These are phyloP conservation scores for Suillus occidentalis DNA, from an alignment of 768 basidiomycete species.

Conservation along the genomic window DNA sequence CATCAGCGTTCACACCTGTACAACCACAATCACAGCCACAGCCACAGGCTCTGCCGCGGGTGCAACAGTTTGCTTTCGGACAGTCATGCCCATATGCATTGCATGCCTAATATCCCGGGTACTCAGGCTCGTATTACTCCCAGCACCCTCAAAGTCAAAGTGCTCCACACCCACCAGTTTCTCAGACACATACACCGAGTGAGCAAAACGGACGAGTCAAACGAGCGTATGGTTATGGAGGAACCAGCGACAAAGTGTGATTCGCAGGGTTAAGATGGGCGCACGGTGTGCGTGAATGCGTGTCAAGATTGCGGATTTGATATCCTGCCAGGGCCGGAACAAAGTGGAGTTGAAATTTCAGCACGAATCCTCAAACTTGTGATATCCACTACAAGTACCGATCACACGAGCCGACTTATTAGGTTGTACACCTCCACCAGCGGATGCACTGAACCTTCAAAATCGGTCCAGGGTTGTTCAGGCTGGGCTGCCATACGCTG, in stretches of 20 bases:
- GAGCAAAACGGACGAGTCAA: conserved; percentile 29
- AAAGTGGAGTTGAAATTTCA: too few species aligned
- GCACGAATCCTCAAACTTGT: too few species aligned
- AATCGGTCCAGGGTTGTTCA: too few species aligned
- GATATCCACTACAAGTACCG: too few species aligned
- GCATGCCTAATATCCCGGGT: conserved; percentile 35
- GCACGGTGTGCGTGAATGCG: too few species aligned
- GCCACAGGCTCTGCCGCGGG: conserved; percentile 24
- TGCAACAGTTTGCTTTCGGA: conserved; percentile 26
- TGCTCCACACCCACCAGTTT: conserved; percentile 17
- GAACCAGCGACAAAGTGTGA: conserved; percentile 20
- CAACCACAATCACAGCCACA: conserved; percentile 21
- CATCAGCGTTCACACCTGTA: conserved; percentile 11
- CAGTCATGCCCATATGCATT: conserved; percentile 33
- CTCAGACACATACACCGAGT: conserved; percentile 24
- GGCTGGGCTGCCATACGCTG: too few species aligned
- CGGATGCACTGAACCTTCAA: too few species aligned
- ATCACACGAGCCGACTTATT: too few species aligned
- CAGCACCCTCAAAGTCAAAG: conserved; percentile 23
- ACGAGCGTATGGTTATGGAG: conserved; percentile 29
- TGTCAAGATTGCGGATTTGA: too few species aligned
- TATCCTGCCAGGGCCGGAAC: too few species aligned
- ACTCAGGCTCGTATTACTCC: conserved; percentile 29
- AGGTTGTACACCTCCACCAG: too few species aligned
- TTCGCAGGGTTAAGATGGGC: too few species aligned